These are phyloP conservation scores for Alternaria incomplexa DNA, from an alignment of 2,329 filamentous ascomycete genomes.

Conservation along the genomic window DNA sequence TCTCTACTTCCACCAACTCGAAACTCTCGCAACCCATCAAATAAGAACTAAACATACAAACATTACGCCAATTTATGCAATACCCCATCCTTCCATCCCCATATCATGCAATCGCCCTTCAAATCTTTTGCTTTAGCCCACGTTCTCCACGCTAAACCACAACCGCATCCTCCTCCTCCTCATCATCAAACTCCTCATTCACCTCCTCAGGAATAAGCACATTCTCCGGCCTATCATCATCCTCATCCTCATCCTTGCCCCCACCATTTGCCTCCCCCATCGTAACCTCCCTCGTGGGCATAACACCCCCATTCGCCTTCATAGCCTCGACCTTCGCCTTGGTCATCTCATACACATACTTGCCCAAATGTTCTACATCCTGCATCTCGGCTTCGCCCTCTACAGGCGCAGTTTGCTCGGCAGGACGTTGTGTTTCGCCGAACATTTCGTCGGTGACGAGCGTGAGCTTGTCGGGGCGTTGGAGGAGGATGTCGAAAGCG, in stretches of 20 bases:
- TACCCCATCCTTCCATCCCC: not conserved
- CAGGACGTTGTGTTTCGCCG: conserved; percentile 64
- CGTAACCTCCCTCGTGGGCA: conserved; percentile 44
- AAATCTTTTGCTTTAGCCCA: too few species aligned
- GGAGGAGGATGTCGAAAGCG: conserved; percentile 79
- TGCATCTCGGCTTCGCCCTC: conserved; percentile 74
- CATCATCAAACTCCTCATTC: conserved; percentile 1
- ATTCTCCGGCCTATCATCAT: conserved; percentile 39
- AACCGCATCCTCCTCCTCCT: conserved; percentile 4
- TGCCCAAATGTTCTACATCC: conserved; percentile 88
- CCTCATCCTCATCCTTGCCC: conserved; percentile 25
- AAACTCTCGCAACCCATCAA: too few species aligned
- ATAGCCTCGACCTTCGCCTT: conserved; percentile 69
- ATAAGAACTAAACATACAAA: not conserved
- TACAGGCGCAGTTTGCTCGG: conserved; percentile 40
- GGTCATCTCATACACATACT: conserved; percentile 98
- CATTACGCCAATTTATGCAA: not conserved
- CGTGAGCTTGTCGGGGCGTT: conserved; percentile 79
- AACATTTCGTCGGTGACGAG: conserved; percentile 88
- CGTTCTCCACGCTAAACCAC: not conserved
- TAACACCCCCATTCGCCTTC: conserved; percentile 50
- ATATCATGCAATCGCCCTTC: not conserved
- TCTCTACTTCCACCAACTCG: too few species aligned
- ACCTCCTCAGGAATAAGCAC: conserved; percentile 27
- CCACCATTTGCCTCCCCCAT: conserved; percentile 44